A percentile compares a stretch with the other conserved stretches of the same genome.
Conservation (phyloP, 441 rosid genomes). For the Adansonia rubrostipa region DNA sequence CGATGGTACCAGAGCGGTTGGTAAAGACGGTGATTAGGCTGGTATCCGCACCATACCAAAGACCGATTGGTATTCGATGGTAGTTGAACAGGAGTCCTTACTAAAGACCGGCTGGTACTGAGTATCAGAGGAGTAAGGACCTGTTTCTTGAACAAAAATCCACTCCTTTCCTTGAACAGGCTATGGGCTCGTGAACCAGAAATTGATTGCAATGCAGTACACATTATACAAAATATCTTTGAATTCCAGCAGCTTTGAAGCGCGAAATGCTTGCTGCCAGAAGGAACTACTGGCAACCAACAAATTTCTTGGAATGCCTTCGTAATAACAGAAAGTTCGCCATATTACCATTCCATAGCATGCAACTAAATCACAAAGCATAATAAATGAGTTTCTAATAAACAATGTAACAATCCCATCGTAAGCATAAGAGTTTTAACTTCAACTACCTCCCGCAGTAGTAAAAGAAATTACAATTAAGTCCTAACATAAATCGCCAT, state of each 20-base stretch:
- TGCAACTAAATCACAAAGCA: not conserved
- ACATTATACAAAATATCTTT: not conserved
- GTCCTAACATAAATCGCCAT: not conserved
- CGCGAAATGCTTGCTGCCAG: not conserved
- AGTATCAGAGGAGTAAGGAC: not conserved
- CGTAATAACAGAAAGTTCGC: not conserved
- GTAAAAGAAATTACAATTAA: not conserved
- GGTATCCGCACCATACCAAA: too few species aligned
- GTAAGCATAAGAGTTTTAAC: not conserved
- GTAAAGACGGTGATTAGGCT: too few species aligned
- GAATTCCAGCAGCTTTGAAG: not conserved
- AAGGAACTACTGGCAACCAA: not conserved
- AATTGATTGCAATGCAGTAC: not conserved
- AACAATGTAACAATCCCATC: not conserved
- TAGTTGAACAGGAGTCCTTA: too few species aligned
- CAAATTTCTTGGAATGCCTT: not conserved
- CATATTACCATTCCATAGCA: not conserved
- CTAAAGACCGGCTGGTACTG: too few species aligned
- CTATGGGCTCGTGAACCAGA: not conserved
- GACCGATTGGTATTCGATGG: too few species aligned
- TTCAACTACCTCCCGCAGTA: conserved; percentile 10
- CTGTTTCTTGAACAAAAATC: not conserved
- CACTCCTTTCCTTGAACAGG: not conserved
- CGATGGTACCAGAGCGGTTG: too few species aligned
- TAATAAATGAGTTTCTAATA: not conserved